Base-by-base conservation (phyloP, 2,329 filamentous ascomycete genomes). In the Fusarium agapanthi region DNA sequence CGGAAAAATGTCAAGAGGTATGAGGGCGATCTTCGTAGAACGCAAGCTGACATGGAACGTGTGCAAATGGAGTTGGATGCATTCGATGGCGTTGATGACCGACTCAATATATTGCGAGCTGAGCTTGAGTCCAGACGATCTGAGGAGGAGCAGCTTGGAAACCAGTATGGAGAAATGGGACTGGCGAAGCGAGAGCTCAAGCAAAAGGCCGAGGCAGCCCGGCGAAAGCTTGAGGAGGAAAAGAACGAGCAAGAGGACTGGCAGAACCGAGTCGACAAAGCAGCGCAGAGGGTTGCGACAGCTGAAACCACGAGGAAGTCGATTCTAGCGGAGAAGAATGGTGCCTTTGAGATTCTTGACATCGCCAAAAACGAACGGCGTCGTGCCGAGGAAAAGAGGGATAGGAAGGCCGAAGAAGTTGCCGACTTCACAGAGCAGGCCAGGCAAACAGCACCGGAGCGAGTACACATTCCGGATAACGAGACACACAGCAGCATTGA, bases 21-120 rank as follows among this genome's bases (percentile, higher is more conserved):
- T 22, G 87, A 87, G 65, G 81, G 88, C 43, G 82, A 86, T 6
- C 79, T 87, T 38, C 91, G 94, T 68, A 82, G 84, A 57, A 88
- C 90, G 12, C 88, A 92, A 57, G 90, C 91, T 57, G 83, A 85
- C 12, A 85, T 92, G 13, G 83, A 86, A 48, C 75, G 60, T 71
- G 80, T 66, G 76, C 87, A 51, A 76, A 88, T 89, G 60, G 88
- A 90, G 48, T 85, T 97, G 43, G 90, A 94, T 69, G 86, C 84
- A 32, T 88, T 89, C 51, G 88, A 93, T 67, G 91, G 92, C 7
- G 89, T 90, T 61, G 93, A 94, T 77, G 91, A 89, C 54, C 86
- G 87, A 58, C 83, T 95, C 2, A 87, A 90, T 50, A 83, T 83
- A 18, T 83, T 94, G 5, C 87, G 87, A 61, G 81, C 84, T 22